Evolutionary conservation across 768 basidiomycete species (phyloP).

Genomic region (Clavaria fumosa): DNA sequence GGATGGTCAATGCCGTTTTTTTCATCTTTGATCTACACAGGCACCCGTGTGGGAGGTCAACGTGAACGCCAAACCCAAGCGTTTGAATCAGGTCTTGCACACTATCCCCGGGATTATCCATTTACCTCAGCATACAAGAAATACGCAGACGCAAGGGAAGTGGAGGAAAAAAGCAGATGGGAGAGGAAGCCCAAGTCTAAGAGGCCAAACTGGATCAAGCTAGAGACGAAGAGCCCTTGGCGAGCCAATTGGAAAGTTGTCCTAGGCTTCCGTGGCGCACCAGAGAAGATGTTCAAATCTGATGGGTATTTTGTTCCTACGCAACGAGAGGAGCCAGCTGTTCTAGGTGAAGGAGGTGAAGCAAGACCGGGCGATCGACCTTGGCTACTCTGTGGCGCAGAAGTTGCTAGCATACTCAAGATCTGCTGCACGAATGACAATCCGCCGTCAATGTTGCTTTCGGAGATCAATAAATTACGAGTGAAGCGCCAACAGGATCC

Average conservation of each 20-base stretch:
- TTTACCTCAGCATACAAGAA: conserved; percentile 35
- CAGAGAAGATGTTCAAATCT: too few relatives aligned
- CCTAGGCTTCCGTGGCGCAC: conserved; percentile 30
- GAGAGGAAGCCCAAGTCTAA: conserved; percentile 79
- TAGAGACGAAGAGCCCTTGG: conserved; percentile 62
- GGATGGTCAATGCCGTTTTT: conserved; percentile 91
- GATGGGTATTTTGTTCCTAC: conserved; percentile 37
- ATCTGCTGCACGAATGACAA: conserved; percentile 24
- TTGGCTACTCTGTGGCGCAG: conserved; percentile 60
- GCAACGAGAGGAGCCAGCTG: conserved; percentile 32
- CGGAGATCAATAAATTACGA: conserved; percentile 45
- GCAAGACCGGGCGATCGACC: conserved; percentile 18
- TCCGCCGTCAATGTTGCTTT: conserved; percentile 29
- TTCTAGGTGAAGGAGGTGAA: conserved; percentile 14
- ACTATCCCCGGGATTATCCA: conserved; percentile 78
- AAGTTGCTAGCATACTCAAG: conserved; percentile 30
- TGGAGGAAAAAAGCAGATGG: conserved; percentile 49
- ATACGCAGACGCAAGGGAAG: conserved; percentile 33
- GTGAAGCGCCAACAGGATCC: conserved; percentile 33
- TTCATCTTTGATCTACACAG: conserved; percentile 65
- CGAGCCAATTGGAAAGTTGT: conserved; percentile 57
- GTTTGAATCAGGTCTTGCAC: conserved; percentile 61
- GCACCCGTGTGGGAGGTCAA: conserved; percentile 75
- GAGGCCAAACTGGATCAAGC: conserved; percentile 49
- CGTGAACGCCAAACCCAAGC: conserved; percentile 67